Base-by-base conservation (phyloP, 768 basidiomycete species). In the Serendipita sp. region DNA sequence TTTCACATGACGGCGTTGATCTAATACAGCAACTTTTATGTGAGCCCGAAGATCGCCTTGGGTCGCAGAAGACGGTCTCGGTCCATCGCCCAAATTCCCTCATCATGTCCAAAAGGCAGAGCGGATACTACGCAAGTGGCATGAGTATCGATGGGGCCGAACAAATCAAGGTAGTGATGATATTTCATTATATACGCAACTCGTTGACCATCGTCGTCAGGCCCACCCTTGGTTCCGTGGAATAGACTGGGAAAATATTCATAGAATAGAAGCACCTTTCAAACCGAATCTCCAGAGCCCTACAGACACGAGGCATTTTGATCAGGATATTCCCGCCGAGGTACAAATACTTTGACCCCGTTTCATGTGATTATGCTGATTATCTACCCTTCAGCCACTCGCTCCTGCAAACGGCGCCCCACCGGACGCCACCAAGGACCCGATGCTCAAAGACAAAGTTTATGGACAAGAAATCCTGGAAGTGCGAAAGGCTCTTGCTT, bases 261-360 rank as follows among this genome's bases (percentile, higher is more conserved):
- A 93, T 73, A 80, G 80, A 62, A 85, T 85, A 71, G 79, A 82
- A 64, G 89, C 94, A 10, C 94, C 94, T 15, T 98, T 94, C 78
- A 84, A 82, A 66, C 96, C 95, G 35, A 85, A 92, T 67, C 81
- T 99, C 66, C 77, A 72, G 35, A 78, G 83, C 68, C 86, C 89
- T 32, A 89, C 87, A 70, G 93, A 98, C 73, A 97, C 95, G 15
- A 81, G 84, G 67, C 94, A 99, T 74, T 97, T 99, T 68, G 94
- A 98, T 74, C 84, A 87, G 63, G 91, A 95, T 74, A 97, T 96
- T 70, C 90, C 90, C 23, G 77, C 88, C 44, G 90, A 94, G 84
- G 92, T 91, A 75, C 71, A 78, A 68, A 68, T 68, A 69, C 68
- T 68, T 36, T 63, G 10, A 4, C 16, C 64, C 18, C 48, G 66